phyloP scores from a whole-genome alignment of 2,329 filamentous ascomycete genomes.

The Pseudogymnoascus sp. region DNA sequence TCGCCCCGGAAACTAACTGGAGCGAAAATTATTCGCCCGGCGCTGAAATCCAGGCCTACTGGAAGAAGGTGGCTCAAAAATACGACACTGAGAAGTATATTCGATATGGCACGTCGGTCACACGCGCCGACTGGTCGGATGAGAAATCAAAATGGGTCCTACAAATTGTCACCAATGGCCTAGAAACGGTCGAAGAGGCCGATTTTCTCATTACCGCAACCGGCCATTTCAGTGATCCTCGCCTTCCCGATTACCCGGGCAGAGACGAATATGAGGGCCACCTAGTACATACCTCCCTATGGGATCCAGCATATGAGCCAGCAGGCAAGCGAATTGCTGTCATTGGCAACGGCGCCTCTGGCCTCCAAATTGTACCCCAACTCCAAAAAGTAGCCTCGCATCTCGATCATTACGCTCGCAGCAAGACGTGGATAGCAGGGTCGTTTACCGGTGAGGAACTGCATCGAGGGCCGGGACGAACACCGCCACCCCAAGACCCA shows the following conservation, averaged over 20 bases:
- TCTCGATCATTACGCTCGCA: constrained; percentile 59
- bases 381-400: constrained; percentile 41
- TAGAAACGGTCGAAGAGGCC: constrained; percentile 33
- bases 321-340: constrained; percentile 44
- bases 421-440: constrained; percentile 58
- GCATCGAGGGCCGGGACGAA: constrained; percentile 33
- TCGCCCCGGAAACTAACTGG: constrained; percentile 60
- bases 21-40: constrained; percentile 59
- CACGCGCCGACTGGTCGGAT: constrained; percentile 26
- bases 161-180: constrained; percentile 25
- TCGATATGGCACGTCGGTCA: constrained; percentile 35
- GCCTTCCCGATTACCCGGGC: constrained; percentile 8
- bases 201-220: constrained; percentile 42
- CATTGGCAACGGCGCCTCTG: constrained; percentile 56
- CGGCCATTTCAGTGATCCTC: constrained; percentile 12
- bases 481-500: constrained; percentile 47
- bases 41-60: constrained; percentile 58
- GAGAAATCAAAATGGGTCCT: constrained; percentile 26
- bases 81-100: constrained; percentile 54
- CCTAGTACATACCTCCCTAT: constrained; percentile 52
- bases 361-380: constrained; percentile 49
- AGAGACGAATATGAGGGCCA: constrained; percentile 45
- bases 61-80: constrained; percentile 53
- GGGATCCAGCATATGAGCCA: constrained; percentile 46
- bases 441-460: constrained; percentile 48